Percentiles rank a stretch among this genome's conserved stretches.
phyloP scores from a whole-genome alignment of 345 rosid species.

The Erodium maritimum region DNA sequence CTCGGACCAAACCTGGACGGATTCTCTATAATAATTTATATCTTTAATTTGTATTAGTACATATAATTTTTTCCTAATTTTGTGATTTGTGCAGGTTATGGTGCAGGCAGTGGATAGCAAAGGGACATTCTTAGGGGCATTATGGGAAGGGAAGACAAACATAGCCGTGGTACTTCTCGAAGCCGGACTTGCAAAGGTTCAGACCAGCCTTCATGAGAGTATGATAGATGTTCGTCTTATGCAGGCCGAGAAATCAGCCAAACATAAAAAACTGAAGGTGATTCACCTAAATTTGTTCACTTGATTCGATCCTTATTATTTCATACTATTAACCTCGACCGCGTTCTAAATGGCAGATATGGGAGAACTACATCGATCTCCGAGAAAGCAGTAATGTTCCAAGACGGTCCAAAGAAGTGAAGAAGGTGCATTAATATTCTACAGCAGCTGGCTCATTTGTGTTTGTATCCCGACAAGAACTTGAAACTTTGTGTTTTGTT shows the following conservation, averaged over 20 bases:
- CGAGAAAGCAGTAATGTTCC: background rate
- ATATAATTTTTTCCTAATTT: no score
- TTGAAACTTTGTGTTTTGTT: no score
- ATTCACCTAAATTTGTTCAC: background rate
- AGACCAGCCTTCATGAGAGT: background rate
- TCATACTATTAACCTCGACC: no score
- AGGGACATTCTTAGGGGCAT: background rate
- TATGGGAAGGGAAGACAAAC: background rate
- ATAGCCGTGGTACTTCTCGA: background rate
- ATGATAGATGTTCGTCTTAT: background rate
- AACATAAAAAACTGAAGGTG: background rate
- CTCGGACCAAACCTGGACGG: no score
- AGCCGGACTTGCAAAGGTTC: background rate
- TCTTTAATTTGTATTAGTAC: no score
- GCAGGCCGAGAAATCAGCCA: background rate
- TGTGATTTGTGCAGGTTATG: background rate
- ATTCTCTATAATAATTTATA: no score
- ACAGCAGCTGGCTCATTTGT: no score
- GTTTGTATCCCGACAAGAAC: no score
- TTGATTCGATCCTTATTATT: no score
- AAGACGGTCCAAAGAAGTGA: background rate
- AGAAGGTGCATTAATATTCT: background rate
- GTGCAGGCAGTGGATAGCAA: background rate
- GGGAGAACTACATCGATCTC: background rate
- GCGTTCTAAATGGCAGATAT: background rate